A percentile compares a stretch with the other conserved stretches of the same genome.
These are phyloP conservation scores for Mycena citricolor DNA, from an alignment of 1,284 basidiomycete genomes.

Conservation along the genomic window DNA sequence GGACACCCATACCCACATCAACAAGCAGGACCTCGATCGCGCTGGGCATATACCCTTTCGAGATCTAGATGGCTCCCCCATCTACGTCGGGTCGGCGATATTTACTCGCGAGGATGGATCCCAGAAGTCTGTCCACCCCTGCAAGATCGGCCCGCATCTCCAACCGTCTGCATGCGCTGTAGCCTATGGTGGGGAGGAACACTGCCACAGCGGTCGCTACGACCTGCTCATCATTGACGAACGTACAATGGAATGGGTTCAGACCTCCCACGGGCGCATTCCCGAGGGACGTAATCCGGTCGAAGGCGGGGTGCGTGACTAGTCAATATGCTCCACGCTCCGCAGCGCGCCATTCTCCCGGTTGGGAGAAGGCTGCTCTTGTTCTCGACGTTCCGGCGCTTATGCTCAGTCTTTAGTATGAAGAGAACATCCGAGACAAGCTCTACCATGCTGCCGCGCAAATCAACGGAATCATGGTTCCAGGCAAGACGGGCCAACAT, in stretches of 20 bases:
- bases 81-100: slow-evolving; percentile 73
- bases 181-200: slow-evolving; percentile 62
- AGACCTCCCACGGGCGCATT: slow-evolving; percentile 50
- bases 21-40: slow-evolving; percentile 39
- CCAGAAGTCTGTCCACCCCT: slow-evolving; percentile 69
- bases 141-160: slow-evolving; percentile 70
- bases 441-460: slow-evolving; percentile 55
- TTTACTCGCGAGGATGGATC: slow-evolving; percentile 32
- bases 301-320: slow-evolving; percentile 47
- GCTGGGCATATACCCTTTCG: slow-evolving; percentile 47
- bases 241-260: slow-evolving; percentile 70
- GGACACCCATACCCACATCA: slow-evolving; percentile 34
- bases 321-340: not conserved
- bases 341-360: no score
- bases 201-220: slow-evolving; percentile 59
- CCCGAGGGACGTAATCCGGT: slow-evolving; percentile 53
- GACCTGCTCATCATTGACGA: slow-evolving; percentile 69
- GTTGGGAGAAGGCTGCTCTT: slow-evolving; percentile 33
- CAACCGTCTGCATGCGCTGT: slow-evolving; percentile 48
- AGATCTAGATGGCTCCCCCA: slow-evolving; percentile 58
- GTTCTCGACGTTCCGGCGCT: not conserved
- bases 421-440: slow-evolving; percentile 42
- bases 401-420: slow-evolving; percentile 13
- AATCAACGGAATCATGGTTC: slow-evolving; percentile 54
- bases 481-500: slow-evolving; percentile 72